Evolutionary conservation across 345 rosid species (phyloP), one percentile per base, ranked within the genome.

Genomic region (Eutrema yunnanense): DNA sequence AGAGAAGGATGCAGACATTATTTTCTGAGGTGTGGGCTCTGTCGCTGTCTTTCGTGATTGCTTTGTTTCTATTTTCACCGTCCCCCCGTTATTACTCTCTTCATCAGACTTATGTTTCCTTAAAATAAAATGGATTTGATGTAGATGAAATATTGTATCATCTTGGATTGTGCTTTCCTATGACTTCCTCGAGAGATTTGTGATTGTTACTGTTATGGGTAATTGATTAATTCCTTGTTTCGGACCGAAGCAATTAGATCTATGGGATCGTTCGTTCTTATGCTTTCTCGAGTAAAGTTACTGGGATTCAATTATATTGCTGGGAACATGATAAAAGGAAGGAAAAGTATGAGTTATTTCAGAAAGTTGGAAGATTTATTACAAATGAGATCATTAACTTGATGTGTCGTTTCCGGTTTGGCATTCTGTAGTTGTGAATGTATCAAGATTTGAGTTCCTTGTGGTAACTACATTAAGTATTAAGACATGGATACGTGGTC

Each of bases 1-100:
- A 56, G 92, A 55, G 81, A 90, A 81, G 81, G 98, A 90, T 55
- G 80, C 85, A 72, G 98, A 93, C 72, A 86, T 90, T 54, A 87
- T 90, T 59, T 93, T 88, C 86, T 93, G 78, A 87, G 78, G 67
- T 19, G 53, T 71, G 72, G 36, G 62, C 61, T 74, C 66, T 73
- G 54, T 69, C 11, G 9, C 32, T 59, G 16, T 71, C 67, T 69
- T 66, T 43, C 71, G 59, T 78, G 64, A 10, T 66, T 66, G 53
- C 54, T 58, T 22, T 8, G 13, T 41, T 66, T 57, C 51, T 74
- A 13, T 56, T 36, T 37, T 63, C 76, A 9, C 40, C 13, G 6
- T 38, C 6, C 11, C 9, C 1, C 51, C 27, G 32, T 56, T n/a
- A 51, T 49, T 47, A 65, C 58, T 57, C 60, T 58, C 52, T 53